phyloP scores from a whole-genome alignment of 1,284 basidiomycete genomes.

The Apiotrichum brassicae region DNA sequence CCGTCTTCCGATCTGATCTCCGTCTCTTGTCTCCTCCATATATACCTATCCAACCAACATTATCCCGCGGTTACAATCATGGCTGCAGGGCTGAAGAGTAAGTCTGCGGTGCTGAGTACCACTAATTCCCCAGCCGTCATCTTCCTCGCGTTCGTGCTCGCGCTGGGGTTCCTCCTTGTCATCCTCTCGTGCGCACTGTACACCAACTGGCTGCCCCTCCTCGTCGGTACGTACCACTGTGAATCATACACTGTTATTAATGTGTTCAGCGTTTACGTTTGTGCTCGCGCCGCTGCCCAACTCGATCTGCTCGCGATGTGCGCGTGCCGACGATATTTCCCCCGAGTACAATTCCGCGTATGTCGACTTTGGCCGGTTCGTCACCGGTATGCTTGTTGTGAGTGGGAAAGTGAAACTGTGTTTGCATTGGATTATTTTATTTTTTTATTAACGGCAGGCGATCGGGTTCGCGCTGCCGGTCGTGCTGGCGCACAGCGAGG shows the following conservation, averaged over 20 bases:
- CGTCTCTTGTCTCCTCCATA: too few relatives aligned
- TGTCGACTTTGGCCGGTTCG: constrained; percentile 90
- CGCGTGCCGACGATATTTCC: constrained; percentile 52
- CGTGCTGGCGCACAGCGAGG: constrained; percentile 81
- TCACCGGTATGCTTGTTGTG: constrained; percentile 82
- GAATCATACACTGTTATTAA: not conserved
- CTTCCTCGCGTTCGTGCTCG: constrained; percentile 89
- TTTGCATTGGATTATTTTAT: too few relatives aligned
- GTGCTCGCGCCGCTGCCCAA: constrained; percentile 94
- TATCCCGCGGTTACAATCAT: constrained; percentile 15
- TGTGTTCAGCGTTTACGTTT: constrained; percentile 73
- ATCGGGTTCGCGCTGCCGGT: constrained; percentile 91
- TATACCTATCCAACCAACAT: too few relatives aligned
- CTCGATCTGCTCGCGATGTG: constrained; percentile 57
- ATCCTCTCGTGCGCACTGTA: constrained; percentile 96
- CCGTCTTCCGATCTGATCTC: too few relatives aligned
- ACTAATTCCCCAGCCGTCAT: constrained; percentile 64
- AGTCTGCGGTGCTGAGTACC: constrained; percentile 2
- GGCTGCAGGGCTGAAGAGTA: constrained; percentile 40
- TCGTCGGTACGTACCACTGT: constrained; percentile 86
- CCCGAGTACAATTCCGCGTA: constrained; percentile 56
- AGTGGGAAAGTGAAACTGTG: too few relatives aligned
- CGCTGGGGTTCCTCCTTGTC: constrained; percentile 91
- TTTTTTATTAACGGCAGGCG: constrained; percentile 23
- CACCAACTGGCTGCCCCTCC: constrained; percentile 92